These are phyloP conservation scores for Poronia punctata DNA, from an alignment of 495 filamentous ascomycete genomes.

Conservation along the genomic window DNA sequence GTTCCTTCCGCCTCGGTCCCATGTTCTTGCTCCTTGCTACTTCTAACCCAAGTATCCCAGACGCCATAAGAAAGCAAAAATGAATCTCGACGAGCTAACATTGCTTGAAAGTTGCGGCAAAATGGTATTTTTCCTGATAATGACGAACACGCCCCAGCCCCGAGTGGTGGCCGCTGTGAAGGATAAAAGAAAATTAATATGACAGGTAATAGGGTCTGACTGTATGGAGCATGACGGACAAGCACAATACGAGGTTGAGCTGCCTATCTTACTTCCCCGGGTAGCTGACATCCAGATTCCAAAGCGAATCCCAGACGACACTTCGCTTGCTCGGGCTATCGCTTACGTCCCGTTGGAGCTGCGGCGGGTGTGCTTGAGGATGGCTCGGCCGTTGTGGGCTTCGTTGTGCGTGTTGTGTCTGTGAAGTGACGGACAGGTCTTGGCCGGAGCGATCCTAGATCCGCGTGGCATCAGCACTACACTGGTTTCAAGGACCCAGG, in stretches of 20 bases:
- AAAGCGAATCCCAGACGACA: conserved; percentile 50
- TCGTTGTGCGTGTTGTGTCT: conserved; percentile 8
- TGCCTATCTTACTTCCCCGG: conserved; percentile 19
- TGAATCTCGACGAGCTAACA: too few species aligned
- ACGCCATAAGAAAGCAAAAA: too few species aligned
- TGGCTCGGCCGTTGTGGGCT: conserved; percentile 12
- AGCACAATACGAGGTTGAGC: neutral
- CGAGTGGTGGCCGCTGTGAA: too few species aligned
- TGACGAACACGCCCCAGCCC: too few species aligned
- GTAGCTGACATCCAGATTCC: conserved; percentile 42
- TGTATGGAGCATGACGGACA: neutral
- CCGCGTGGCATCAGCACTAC: conserved; percentile 26
- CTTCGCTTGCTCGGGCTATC: conserved; percentile 33
- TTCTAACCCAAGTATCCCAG: too few species aligned
- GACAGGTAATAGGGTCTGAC: too few species aligned
- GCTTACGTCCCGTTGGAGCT: conserved; percentile 28
- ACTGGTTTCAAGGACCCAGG: conserved; percentile 23
- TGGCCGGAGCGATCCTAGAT: conserved; percentile 17
- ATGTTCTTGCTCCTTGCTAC: too few species aligned
- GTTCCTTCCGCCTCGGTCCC: too few species aligned
- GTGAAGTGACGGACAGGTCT: conserved; percentile 13
- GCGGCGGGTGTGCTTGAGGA: conserved; percentile 11
- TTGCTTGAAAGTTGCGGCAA: too few species aligned
- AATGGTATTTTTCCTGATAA: too few species aligned
- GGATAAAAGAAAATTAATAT: too few species aligned